phyloP scores from a whole-genome alignment of 441 rosid genomes.

The Heliophila coronopifolia region DNA sequence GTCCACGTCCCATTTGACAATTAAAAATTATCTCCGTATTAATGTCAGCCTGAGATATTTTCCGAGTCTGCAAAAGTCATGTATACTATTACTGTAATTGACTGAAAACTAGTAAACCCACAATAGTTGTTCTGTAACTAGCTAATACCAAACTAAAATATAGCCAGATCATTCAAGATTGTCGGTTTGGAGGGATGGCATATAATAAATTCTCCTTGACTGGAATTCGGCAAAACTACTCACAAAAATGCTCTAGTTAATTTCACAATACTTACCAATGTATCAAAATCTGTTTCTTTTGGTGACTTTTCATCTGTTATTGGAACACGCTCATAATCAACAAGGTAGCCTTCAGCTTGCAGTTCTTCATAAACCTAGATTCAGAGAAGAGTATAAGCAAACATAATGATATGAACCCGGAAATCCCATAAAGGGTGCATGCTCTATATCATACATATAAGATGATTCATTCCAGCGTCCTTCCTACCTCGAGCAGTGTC shows the following conservation, averaged over 20 bases:
- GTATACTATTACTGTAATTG: neutral
- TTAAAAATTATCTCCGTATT: conserved; percentile 78
- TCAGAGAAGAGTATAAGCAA: conserved; percentile 21
- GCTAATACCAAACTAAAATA: conserved; percentile 4
- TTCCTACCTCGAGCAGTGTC: conserved; percentile 84
- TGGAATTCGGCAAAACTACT: neutral
- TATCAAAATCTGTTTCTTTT: conserved; percentile 87
- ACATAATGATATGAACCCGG: conserved; percentile 17
- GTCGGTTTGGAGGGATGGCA: neutral
- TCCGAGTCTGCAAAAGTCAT: conserved; percentile 55
- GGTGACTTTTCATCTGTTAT: conserved; percentile 96
- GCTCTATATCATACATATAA: conserved; percentile 4
- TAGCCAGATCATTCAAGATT: conserved; percentile 7
- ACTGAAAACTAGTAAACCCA: neutral
- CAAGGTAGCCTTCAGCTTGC: conserved; percentile 83
- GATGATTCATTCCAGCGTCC: conserved; percentile 12
- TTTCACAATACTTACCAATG: conserved; percentile 42
- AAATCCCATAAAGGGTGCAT: conserved; percentile 10
- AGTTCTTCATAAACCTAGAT: conserved; percentile 78
- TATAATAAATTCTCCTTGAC: neutral
- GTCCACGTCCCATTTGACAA: conserved; percentile 99
- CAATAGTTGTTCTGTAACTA: neutral
- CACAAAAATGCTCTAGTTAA: conserved; percentile 8
- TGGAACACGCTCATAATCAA: conserved; percentile 94
- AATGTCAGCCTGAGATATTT: conserved; percentile 70